These are phyloP conservation scores for Chenopodium quinoa DNA, from an alignment of 148 eudicot species.

Conservation along the genomic window DNA sequence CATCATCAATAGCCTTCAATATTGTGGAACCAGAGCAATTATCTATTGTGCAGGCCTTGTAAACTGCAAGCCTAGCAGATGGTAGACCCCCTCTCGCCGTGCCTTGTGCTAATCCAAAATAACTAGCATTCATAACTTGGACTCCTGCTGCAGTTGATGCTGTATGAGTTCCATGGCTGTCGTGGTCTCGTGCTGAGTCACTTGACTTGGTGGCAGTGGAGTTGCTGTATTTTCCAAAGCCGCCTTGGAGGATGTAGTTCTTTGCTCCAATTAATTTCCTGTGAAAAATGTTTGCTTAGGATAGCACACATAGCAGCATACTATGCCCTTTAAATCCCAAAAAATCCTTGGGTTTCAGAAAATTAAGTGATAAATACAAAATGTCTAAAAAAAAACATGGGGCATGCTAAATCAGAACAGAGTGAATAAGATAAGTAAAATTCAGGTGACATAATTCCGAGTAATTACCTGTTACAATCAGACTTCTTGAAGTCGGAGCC, in stretches of 20 bases:
- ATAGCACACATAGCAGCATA: no score
- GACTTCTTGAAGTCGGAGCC: conserved; percentile 47
- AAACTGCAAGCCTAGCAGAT: conserved; percentile 56
- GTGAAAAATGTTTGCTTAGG: neutral
- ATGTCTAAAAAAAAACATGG: no score
- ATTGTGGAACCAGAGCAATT: conserved; percentile 51
- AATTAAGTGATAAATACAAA: no score
- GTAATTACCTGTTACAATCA: conserved; percentile 52
- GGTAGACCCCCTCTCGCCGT: conserved; percentile 59
- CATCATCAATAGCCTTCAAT: conserved; percentile 68
- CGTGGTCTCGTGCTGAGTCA: conserved; percentile 51
- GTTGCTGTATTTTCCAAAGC: conserved; percentile 18
- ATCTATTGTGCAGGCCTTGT: conserved; percentile 52
- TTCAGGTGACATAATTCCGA: neutral
- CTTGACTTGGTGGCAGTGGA: conserved; percentile 4
- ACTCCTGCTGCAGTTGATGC: conserved; percentile 64
- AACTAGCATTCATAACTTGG: conserved; percentile 46
- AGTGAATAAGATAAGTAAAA: no score
- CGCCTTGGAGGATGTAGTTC: conserved; percentile 33
- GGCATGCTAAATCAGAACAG: no score
- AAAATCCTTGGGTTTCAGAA: no score
- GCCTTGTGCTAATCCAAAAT: conserved; percentile 56
- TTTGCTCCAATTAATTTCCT: conserved; percentile 76
- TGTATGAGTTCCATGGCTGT: conserved; percentile 71
- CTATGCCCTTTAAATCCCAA: no score